Percentiles rank a stretch among this genome's conserved stretches.
These are phyloP conservation scores for Cryptococcus jaspeensis DNA, from an alignment of 1,284 basidiomycete species.

Conservation along the genomic window DNA sequence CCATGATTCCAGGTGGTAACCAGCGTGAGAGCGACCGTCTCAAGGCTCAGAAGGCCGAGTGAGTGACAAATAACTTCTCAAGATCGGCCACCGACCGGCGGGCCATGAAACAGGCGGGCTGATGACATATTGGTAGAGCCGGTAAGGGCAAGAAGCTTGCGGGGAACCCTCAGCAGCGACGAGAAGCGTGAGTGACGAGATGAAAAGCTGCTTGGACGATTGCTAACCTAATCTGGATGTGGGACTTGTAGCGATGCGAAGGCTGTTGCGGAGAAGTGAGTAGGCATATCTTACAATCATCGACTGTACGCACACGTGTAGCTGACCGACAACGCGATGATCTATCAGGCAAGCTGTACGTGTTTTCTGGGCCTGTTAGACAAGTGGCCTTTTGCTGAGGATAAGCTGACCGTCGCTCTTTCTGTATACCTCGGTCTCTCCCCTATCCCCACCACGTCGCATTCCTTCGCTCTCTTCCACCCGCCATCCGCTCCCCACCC, in stretches of 20 bases:
- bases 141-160: slow-evolving; percentile 14
- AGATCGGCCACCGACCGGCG: neutral
- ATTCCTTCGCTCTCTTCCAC: neutral
- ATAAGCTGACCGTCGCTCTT: no score
- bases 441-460: no score
- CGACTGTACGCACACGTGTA: no score
- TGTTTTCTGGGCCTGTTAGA: neutral
- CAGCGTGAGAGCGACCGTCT: slow-evolving; percentile 15
- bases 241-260: slow-evolving; percentile 11
- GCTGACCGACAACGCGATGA: neutral
- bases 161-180: slow-evolving; percentile 15
- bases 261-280: slow-evolving; percentile 24
- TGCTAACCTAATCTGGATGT: no score
- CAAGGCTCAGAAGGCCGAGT: slow-evolving; percentile 17
- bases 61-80: neutral
- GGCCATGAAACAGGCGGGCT: neutral
- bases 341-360: slow-evolving; percentile 16
- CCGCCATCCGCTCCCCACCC: no score
- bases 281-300: neutral
- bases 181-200: slow-evolving; percentile 15
- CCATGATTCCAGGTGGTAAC: slow-evolving; percentile 12
- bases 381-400: no score
- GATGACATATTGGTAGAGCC: slow-evolving; percentile 3
- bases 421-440: neutral
- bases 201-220: neutral